Base-by-base conservation (phyloP, 2,329 filamentous ascomycete species). In the Colletotrichum sp. region DNA sequence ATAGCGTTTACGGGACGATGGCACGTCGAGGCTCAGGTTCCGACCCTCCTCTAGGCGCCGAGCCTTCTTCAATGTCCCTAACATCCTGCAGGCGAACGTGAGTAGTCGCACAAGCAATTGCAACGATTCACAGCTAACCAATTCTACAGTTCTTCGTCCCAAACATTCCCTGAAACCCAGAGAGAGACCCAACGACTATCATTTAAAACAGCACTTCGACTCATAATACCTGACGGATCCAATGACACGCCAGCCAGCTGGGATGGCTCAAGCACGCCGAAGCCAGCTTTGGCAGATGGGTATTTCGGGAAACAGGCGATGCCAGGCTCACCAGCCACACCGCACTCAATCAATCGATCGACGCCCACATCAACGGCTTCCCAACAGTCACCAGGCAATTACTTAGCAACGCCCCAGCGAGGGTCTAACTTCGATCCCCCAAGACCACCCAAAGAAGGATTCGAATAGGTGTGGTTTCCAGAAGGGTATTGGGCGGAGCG, bases 381-480 rank as follows among this genome's bases (percentile, higher is more conserved):
- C 3, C n/a, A 18, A 30, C 55, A 26, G 28, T 48, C 61, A 7
- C 30, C 61, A 10, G 34, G 18, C 6, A 43, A 43, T 16, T n/a
- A 8, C 24, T 26, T 30, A 15, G 30, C 18, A n/a, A 48, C 70
- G n/a, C 30, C 67, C 5, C 32, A 36, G 18, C 48, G 64, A 65
- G 21, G n/a, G 3, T 67, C 26, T 15, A 38, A 81, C 18, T 80
- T 89, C 32, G 90, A 92, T 72, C 90, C 90, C 4, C 91, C 90
- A 28, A 87, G 91, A 3, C 86, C 88, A n/a, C 83, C 91, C 69
- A 88, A 83, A 65, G 86, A 88, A 60, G 90, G 90, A 55, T 86
- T 83, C 79, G 91, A 92, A 83, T 92, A 90, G 91, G 91, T 92
- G 28, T 92, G 90, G 91, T 92, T 90, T 80, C 90, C 91, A 2